These are phyloP conservation scores for Coemansia sp. DNA, from an alignment of 192 early-diverging fungal genomes.

Conservation along the genomic window DNA sequence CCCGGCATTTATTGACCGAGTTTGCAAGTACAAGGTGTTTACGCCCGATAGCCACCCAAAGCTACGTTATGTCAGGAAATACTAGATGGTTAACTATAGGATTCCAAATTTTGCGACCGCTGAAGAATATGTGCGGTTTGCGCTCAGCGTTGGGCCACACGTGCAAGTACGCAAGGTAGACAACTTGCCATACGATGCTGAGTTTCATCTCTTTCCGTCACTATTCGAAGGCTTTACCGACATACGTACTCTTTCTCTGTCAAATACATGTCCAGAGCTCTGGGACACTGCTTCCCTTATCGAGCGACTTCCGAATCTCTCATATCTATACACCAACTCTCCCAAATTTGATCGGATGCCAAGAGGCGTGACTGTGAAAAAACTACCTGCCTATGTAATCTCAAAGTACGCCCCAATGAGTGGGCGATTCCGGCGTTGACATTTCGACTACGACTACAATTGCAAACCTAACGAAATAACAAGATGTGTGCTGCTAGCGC, in stretches of 20 bases:
- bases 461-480: not conserved
- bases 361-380: not conserved
- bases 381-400: not conserved
- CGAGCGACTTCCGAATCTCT: not conserved
- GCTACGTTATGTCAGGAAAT: not conserved
- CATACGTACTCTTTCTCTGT: not conserved
- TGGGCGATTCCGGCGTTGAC: not conserved
- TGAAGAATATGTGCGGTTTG: not conserved
- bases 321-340: not conserved
- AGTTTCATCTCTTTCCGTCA: not conserved
- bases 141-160: not conserved
- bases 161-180: not conserved
- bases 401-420: not conserved
- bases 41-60: not conserved
- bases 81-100: not conserved
- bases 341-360: not conserved
- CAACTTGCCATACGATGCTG: not conserved
- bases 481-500: conserved; percentile 2
- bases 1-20: not conserved
- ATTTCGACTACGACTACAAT: not conserved
- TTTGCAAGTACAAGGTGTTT: not conserved
- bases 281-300: not conserved
- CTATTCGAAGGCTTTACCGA: not conserved
- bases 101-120: not conserved
- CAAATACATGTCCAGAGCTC: not conserved